Conservation (phyloP, 768 basidiomycete species). For the Hydnomerulius pinastri region DNA sequence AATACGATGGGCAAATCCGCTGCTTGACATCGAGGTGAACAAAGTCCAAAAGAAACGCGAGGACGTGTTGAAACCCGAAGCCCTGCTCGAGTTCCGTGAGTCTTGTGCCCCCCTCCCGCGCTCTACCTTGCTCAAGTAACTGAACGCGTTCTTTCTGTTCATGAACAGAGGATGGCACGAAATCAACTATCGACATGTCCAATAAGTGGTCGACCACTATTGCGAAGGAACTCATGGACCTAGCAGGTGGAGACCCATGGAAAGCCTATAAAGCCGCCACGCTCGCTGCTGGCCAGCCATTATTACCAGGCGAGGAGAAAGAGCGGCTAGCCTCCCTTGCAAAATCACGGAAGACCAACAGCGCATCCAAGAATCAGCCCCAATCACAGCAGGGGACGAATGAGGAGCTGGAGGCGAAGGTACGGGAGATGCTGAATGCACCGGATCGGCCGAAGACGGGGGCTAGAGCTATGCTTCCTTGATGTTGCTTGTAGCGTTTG, state of each 20-base stretch:
- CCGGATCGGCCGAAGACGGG: constrained; percentile 36
- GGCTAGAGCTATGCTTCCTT: constrained; percentile 42
- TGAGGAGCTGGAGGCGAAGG: constrained; percentile 24
- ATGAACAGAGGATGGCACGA: constrained; percentile 48
- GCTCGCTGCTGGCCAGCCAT: constrained; percentile 46
- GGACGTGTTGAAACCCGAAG: constrained; percentile 61
- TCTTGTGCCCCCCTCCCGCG: constrained; percentile 12
- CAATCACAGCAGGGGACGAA: constrained; percentile 10
- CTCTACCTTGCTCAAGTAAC: too few species aligned
- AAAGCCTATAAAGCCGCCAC: constrained; percentile 52
- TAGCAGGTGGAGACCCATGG: constrained; percentile 64
- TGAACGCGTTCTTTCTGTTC: not conserved
- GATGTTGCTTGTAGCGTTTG: constrained; percentile 1
- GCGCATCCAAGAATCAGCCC: constrained; percentile 12
- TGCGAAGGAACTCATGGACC: constrained; percentile 68
- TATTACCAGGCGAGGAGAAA: constrained; percentile 47
- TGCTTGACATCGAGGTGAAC: constrained; percentile 59
- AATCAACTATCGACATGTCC: constrained; percentile 53
- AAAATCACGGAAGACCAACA: constrained; percentile 10
- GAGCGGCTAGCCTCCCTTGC: constrained; percentile 20
- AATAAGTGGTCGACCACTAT: constrained; percentile 72
- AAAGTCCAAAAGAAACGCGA: constrained; percentile 52
- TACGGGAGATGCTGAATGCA: constrained; percentile 32
- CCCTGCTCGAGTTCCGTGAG: constrained; percentile 67
- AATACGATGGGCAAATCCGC: constrained; percentile 76